Base-by-base conservation (phyloP, 768 basidiomycete genomes). In the Lyophyllum semitale region DNA sequence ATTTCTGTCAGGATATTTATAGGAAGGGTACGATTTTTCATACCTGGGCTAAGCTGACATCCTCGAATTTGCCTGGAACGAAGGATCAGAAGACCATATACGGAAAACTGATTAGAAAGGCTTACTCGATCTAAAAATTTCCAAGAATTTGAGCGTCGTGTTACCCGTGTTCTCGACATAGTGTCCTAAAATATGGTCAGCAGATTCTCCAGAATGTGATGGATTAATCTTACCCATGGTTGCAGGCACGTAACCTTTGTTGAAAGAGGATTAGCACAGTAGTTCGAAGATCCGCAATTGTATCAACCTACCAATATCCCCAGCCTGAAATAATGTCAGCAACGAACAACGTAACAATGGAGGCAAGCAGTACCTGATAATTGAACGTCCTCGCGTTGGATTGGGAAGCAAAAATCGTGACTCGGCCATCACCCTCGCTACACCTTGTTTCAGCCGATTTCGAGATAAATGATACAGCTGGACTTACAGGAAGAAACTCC, bases 351-450 rank as follows among this genome's bases (percentile, higher is more conserved):
- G 17, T 18, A 40, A 23, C 17, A 23, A 26, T 27, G 30, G 37
- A 49, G 45, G n/a, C 1, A 5, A 38, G 8, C 18, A 51, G n/a
- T 57, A 78, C 79, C 71, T 81, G 77, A 62, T 80, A 87, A 64
- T 88, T 76, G 68, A 80, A 87, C 0, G 84, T 85, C 51, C 77
- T 66, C 2, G 85, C 80, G 58, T 82, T 83, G 23, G 73, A 72
- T 57, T 71, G 67, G 3, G 80, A 71, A 7, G 82, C 84, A 59
- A 86, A 87, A 30, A 85, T 64, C 0, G 84, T 85, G 55, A 84
- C 71, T 23, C 85, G 81, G 2, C 66, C 80, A 27, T 73, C 55
- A 3, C 84, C 86, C 65, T 79, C 76, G 35, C 83, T 87, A 55
- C 15, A 20, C 25, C 26, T 51, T 42, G 59, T 5, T 11, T 26